phyloP scores from a whole-genome alignment of 768 basidiomycete species.

The Termitomyces bulborhizus region DNA sequence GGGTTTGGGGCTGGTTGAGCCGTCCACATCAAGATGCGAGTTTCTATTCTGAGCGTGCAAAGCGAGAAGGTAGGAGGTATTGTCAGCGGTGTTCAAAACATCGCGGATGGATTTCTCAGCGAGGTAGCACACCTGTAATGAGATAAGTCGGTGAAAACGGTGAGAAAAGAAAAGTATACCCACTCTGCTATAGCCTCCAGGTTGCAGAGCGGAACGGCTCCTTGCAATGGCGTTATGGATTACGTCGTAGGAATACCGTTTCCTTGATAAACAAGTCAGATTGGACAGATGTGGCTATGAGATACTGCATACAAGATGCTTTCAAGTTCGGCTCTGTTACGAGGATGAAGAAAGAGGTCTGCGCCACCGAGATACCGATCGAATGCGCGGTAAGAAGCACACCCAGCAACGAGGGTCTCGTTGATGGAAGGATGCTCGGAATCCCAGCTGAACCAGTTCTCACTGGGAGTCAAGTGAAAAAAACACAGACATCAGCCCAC shows the following conservation, averaged over 20 bases:
- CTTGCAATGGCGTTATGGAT: constrained; percentile 77
- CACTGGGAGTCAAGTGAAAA: constrained; percentile 29
- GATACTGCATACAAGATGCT: constrained; percentile 53
- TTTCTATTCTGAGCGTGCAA: constrained; percentile 42
- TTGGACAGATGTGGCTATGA: neutral
- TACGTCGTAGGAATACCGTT: constrained; percentile 71
- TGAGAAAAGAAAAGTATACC: constrained; percentile 6
- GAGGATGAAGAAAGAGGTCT: constrained; percentile 67
- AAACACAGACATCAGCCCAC: constrained; percentile 8
- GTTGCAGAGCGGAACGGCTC: constrained; percentile 56
- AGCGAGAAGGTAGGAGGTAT: constrained; percentile 55
- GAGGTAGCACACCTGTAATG: constrained; percentile 54
- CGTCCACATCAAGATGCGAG: constrained; percentile 25
- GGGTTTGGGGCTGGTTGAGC: constrained; percentile 21
- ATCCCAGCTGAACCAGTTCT: constrained; percentile 67
- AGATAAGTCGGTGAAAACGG: neutral
- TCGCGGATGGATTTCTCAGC: constrained; percentile 66
- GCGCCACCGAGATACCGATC: constrained; percentile 65
- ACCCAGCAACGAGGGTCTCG: constrained; percentile 70
- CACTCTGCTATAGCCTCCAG: constrained; percentile 45
- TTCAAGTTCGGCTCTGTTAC: constrained; percentile 60
- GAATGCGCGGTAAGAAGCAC: constrained; percentile 77
- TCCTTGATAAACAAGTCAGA: constrained; percentile 30
- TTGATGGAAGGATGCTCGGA: constrained; percentile 61
- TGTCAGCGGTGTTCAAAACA: constrained; percentile 66